Percentiles rank a stretch among this genome's conserved stretches.
Conservation (phyloP, 139 green algal species). For the Desmodesmus armatus region DNA sequence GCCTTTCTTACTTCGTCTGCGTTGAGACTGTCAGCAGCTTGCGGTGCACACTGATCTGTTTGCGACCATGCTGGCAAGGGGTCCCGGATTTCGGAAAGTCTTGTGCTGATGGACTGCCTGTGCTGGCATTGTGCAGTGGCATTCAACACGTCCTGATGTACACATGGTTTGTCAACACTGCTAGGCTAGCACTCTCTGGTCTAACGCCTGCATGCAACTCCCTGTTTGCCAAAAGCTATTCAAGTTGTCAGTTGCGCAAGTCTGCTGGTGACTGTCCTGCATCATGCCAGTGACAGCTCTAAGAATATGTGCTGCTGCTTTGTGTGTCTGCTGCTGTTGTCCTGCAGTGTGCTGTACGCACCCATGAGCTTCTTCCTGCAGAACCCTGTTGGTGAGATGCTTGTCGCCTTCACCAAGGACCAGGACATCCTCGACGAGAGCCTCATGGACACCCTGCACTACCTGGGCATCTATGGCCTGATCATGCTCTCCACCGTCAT, state of each 20-base stretch:
- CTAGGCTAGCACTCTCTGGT: no score
- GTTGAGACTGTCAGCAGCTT: background rate
- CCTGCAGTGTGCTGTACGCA: slow-evolving; percentile 59
- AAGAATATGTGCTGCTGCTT: background rate
- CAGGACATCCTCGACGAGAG: slow-evolving; percentile 75
- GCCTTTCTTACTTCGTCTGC: no score
- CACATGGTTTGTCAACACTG: no score
- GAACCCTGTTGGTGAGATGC: slow-evolving; percentile 73
- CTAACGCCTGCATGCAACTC: no score
- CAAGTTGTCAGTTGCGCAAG: no score
- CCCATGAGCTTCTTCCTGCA: slow-evolving; percentile 76
- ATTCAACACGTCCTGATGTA: no score
- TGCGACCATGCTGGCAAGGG: background rate
- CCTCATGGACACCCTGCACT: slow-evolving; percentile 67
- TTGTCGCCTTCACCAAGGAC: slow-evolving; percentile 73
- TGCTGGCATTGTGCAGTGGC: no score
- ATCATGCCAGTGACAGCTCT: no score
- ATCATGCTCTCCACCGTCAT: slow-evolving; percentile 73
- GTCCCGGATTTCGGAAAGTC: background rate
- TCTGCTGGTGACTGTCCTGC: background rate
- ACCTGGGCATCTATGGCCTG: slow-evolving; percentile 70
- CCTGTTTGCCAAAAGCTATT: no score
- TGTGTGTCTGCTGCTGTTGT: background rate
- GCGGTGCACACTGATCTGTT: background rate
- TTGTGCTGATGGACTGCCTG: background rate